A percentile compares a stretch with the other conserved stretches of the same genome.
phyloP scores from a whole-genome alignment of 2,329 filamentous ascomycete species.

The Colletotrichum shisoi region DNA sequence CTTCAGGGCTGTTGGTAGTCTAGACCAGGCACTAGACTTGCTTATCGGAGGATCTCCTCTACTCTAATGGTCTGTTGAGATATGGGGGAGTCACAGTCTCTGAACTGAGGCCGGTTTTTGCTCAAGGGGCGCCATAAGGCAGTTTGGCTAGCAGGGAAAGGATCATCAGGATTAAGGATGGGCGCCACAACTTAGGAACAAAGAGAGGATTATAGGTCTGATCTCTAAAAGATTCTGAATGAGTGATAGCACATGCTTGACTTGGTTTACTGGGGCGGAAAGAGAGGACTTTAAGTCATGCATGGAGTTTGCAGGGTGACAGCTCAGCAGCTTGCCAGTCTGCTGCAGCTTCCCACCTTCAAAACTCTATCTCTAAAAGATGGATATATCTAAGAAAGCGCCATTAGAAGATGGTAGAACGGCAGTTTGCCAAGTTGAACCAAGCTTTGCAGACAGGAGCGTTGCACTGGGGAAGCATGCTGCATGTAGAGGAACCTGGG shows the following conservation, averaged over 20 bases:
- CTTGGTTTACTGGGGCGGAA: too few relatives aligned
- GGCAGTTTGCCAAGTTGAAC: neutral
- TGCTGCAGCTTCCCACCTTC: too few relatives aligned
- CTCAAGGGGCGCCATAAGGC: neutral
- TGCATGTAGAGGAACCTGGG: neutral
- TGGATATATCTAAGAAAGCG: fast-evolving
- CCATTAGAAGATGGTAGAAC: neutral
- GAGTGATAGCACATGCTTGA: too few relatives aligned
- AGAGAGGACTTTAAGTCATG: neutral
- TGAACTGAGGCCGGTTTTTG: neutral
- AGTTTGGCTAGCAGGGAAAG: neutral
- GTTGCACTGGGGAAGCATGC: neutral
- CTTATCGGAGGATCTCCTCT: neutral
- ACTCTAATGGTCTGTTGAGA: fast-evolving
- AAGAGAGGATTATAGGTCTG: too few relatives aligned
- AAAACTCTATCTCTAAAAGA: neutral
- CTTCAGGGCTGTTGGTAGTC: neutral
- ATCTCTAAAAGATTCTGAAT: too few relatives aligned
- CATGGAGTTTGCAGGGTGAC: neutral
- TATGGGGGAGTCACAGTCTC: neutral
- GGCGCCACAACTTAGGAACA: too few relatives aligned
- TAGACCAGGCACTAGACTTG: too few relatives aligned
- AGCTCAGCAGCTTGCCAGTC: neutral
- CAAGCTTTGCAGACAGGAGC: constrained; percentile 5
- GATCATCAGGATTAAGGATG: too few relatives aligned